A percentile compares a stretch with the other conserved stretches of the same genome.
Conservation (phyloP, 2,329 filamentous ascomycete genomes). For the Fulvia fulva region DNA sequence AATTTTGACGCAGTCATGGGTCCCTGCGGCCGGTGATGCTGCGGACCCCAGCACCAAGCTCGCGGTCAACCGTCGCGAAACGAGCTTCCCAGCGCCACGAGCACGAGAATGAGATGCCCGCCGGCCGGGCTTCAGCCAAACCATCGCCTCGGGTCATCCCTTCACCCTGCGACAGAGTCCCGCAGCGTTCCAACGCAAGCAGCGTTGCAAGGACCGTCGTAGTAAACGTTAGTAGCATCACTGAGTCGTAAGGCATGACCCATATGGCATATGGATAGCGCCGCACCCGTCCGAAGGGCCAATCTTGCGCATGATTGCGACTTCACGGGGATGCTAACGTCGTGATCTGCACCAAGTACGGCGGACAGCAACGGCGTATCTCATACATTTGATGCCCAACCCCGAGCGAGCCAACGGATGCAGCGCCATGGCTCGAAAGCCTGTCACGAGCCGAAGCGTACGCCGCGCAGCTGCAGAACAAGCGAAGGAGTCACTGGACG, state of each 20-base stretch:
- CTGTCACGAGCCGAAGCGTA: slow-evolving; percentile 2
- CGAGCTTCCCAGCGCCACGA: neutral
- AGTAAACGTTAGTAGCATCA: neutral
- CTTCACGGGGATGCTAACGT: neutral
- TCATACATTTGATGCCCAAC: slow-evolving; percentile 6
- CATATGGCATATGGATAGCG: neutral
- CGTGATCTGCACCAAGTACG: slow-evolving; percentile 2
- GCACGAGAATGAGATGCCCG: too few species aligned
- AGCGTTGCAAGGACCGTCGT: neutral
- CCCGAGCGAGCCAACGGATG: neutral
- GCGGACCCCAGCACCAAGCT: neutral
- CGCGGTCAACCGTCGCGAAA: neutral
- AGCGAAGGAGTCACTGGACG: neutral
- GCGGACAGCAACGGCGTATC: slow-evolving; percentile 2
- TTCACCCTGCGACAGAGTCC: too few species aligned
- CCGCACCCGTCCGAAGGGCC: neutral
- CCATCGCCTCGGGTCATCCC: neutral
- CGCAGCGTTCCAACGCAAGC: too few species aligned
- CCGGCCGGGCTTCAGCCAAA: neutral
- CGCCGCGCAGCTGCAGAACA: neutral
- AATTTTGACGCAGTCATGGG: neutral
- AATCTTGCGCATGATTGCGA: neutral
- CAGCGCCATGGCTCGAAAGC: neutral
- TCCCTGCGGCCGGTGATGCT: too few species aligned
- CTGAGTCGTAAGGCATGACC: neutral